Percentiles rank a stretch among this genome's conserved stretches.
Evolutionary conservation across 345 rosid genomes (phyloP).

Genomic region (Erysimum cheiranthoides): DNA sequence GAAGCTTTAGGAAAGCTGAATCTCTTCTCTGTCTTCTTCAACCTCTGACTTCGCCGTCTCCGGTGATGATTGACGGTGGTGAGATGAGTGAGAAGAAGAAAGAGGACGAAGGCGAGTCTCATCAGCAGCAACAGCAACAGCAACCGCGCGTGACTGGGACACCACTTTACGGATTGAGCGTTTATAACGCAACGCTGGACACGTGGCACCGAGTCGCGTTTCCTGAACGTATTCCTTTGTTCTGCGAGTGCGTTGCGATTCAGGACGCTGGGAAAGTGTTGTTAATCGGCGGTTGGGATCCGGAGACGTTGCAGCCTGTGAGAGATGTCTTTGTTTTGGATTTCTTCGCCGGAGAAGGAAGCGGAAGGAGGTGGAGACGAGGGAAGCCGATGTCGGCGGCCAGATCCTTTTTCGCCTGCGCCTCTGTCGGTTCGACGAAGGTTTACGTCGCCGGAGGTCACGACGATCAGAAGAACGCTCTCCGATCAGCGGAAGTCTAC

Average conservation of each 20-base stretch:
- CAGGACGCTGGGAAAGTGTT: constrained; percentile 48
- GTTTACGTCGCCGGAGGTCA: constrained; percentile 72
- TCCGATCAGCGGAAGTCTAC: constrained; percentile 56
- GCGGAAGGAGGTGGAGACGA: constrained; percentile 48
- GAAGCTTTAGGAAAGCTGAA: constrained; percentile 43
- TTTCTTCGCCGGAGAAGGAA: constrained; percentile 37
- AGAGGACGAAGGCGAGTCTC: constrained; percentile 30
- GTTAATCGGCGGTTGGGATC: constrained; percentile 70
- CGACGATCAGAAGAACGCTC: constrained; percentile 65
- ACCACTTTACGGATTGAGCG: constrained; percentile 53
- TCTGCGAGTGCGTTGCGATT: constrained; percentile 59
- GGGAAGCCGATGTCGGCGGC: constrained; percentile 60
- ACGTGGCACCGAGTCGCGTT: constrained; percentile 51
- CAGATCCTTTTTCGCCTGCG: constrained; percentile 63
- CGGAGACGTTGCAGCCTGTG: constrained; percentile 57
- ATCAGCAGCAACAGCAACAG: constrained; percentile 1
- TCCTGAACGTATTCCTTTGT: constrained; percentile 52
- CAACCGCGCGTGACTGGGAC: constrained; percentile 42
- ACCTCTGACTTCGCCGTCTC: constrained; percentile 41
- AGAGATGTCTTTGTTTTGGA: constrained; percentile 55
- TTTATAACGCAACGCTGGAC: constrained; percentile 47
- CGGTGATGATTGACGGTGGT: constrained; percentile 2
- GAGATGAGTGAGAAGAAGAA: constrained; percentile 25
- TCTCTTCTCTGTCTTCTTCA: constrained; percentile 59
- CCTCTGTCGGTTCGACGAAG: constrained; percentile 41